Conservation (phyloP, 495 filamentous ascomycete genomes). For the Staphylotrichum tortipilum region DNA sequence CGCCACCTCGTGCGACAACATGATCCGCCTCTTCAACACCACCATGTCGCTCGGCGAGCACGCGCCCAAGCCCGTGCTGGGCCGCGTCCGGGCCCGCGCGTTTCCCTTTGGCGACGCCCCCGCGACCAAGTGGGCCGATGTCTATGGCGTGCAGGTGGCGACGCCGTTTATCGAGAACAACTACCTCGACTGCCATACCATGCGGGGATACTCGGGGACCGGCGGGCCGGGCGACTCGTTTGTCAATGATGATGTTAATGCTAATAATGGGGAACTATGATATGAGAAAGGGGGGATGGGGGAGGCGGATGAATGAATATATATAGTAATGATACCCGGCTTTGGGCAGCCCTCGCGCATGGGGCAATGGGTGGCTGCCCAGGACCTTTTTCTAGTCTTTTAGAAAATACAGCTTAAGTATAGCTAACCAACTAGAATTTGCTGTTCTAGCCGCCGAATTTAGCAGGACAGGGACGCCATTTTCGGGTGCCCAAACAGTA, state of each 20-base stretch:
- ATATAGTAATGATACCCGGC: slow-evolving; percentile 5
- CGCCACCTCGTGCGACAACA: slow-evolving; percentile 30
- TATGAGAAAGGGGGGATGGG: too few relatives aligned
- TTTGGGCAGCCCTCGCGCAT: too few relatives aligned
- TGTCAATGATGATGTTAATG: neutral
- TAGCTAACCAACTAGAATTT: too few relatives aligned
- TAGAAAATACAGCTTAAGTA: too few relatives aligned
- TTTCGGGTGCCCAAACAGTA: too few relatives aligned
- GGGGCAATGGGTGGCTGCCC: too few relatives aligned
- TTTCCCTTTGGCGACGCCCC: slow-evolving; percentile 17
- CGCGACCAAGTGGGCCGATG: slow-evolving; percentile 18
- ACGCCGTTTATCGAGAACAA: slow-evolving; percentile 38
- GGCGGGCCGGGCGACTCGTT: slow-evolving; percentile 18
- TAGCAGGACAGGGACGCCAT: too few relatives aligned
- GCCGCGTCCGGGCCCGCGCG: slow-evolving; percentile 21
- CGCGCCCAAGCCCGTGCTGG: slow-evolving; percentile 25
- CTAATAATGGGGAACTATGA: neutral
- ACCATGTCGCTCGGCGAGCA: slow-evolving; percentile 23
- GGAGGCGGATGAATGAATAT: too few relatives aligned
- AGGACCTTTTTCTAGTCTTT: too few relatives aligned
- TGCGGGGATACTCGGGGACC: slow-evolving; percentile 24
- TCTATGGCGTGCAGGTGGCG: slow-evolving; percentile 32
- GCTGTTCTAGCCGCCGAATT: too few relatives aligned
- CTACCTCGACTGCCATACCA: slow-evolving; percentile 26
- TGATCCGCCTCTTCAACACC: slow-evolving; percentile 34